Base-by-base conservation (phyloP, 257 asterid species). In the Agastache rugosa region DNA sequence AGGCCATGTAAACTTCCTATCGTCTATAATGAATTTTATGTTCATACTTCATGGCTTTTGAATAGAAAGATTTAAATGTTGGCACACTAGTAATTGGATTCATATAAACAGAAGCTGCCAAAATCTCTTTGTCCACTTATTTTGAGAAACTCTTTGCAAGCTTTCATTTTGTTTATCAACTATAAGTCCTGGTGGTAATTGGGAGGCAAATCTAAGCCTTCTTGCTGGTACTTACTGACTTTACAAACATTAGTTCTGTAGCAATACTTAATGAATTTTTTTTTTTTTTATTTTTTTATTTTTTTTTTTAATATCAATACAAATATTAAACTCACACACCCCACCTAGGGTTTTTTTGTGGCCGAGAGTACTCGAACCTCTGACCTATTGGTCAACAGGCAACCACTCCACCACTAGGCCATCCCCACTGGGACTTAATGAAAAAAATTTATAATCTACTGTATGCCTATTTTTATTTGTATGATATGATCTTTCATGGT, bases 1-100 rank as follows among this genome's bases (percentile, higher is more conserved):
- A 4, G 48, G 47, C 50, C 37, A 51, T 16, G 20, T 20, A 11
- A 19, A 69, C 67, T 48, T 16, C 34, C 23, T 64, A 9, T 12
- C 2, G 54, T 48, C 66, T 69, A 39, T 75, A 37, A 25, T 64
- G 29, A 20, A 47, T 45, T 62, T 35, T n/a, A 48, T 15, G 54
- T 16, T 16, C 54, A 48, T 48, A 48, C 12, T 54, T 35, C 47
- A 63, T 62, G 58, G 39, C 34, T 61, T 56, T 16, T 53, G 15
- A 51, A 27, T 25, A 56, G 11, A 45, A 35, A 42, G 62, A 35
- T 67, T 7, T 47, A 58, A 39, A 16, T 20, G 25, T 59, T 27
- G 2, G 23, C 55, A 35, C 37, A 31, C 15, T 9, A 55, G 37
- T 41, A 17, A 61, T 48, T 17, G 9, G 35, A 37, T 76, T 68